Base-by-base conservation (phyloP, 345 rosid genomes). In the Aquilaria yunnanensis region DNA sequence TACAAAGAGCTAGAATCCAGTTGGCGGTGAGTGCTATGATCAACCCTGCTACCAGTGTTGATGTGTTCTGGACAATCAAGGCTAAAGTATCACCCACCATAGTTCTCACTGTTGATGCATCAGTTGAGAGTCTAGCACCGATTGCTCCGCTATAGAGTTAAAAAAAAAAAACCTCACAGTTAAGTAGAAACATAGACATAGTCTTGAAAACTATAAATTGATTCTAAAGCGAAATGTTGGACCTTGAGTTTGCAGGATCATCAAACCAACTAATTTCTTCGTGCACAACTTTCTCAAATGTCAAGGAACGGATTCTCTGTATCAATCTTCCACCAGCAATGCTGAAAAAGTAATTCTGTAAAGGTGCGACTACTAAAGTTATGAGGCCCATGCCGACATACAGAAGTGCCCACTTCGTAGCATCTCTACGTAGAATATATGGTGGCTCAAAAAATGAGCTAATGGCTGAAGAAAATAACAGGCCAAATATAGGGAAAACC, bases 261-360 rank as follows among this genome's bases (percentile, higher is more conserved):
- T 92, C 98, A 16, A 92, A 92, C 92, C 95, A 92, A 69, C 89
- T 77, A 57, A 92, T 89, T 54, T 89, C 83, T 68, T 89, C 96
- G 74, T 85, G 88, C 48, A 85, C 96, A 29, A 89, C 85, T 70
- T 84, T 87, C 70, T 83, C 82, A 65, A 92, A 92, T 1, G 85
- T 78, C 81, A 80, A 56, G 13, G 83, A 70, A 13, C 98, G 77
- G 41, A 89, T 87, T 60, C 96, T 74, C 71, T 75, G 71, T 9
- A 92, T 82, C 74, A 92, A 58, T 52, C 76, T 85, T n/a, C 96
- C 87, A 9, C 98, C 98, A 3, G 96, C 98, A 31, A 89, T 29
- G 33, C 92, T 95, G 14, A 85, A 92, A 41, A 89, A 71, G 70
- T 72, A 92, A 75, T 83, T 79, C 66, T 92, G 98, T 41, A 75